Evolutionary conservation across 2,329 filamentous ascomycete species (phyloP), one percentile per base, ranked within the genome.

Genomic region (Thielaviopsis cerberus): DNA sequence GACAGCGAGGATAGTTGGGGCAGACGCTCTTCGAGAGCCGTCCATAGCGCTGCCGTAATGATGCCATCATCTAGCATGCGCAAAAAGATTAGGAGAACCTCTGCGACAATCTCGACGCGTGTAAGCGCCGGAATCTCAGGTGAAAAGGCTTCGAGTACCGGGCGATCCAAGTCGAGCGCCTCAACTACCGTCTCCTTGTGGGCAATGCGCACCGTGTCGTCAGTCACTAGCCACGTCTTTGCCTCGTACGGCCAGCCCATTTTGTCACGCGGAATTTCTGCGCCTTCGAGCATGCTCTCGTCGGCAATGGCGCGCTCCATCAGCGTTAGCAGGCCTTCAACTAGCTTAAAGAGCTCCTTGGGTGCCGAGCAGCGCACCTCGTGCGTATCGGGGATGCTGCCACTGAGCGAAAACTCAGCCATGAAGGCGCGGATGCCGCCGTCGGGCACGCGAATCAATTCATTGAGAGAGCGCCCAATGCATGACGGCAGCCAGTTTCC

Each of bases 321-420:
- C 48, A 81, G 69, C 6, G 69, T 73, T 64, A 80, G 79, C 17
- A 95, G 77, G 11, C 83, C 80, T 68, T 95, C 88, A 4, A 89
- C 96, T 65, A 98, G 78, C 66, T 84, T 83, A 70, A 95, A 94
- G 8, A 97, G 75, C 69, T 96, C 91, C 61, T 86, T 82, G 0
- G 92, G 91, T 1, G 89, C 89, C 11, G 89, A 91, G 67, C 85
- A 83, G 66, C 81, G 81, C 62, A 87, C 78, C 60, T 76, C 79
- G 45, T 70, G 75, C 65, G 73, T 76, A 64, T 75, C 78, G 53
- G 72, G 75, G 60, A 78, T 83, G 62, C 74, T 72, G 1, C 74
- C 75, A 2, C 70, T 68, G 15, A 73, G 72, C 6, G 66, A 64
- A 23, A 66, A 66, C 4, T 68, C 66, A 20, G 65, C 62, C 41